Percentiles rank a stretch among this genome's conserved stretches.
Evolutionary conservation across 2,329 filamentous ascomycete genomes (phyloP).

Genomic region (Leptodontidium sp.): DNA sequence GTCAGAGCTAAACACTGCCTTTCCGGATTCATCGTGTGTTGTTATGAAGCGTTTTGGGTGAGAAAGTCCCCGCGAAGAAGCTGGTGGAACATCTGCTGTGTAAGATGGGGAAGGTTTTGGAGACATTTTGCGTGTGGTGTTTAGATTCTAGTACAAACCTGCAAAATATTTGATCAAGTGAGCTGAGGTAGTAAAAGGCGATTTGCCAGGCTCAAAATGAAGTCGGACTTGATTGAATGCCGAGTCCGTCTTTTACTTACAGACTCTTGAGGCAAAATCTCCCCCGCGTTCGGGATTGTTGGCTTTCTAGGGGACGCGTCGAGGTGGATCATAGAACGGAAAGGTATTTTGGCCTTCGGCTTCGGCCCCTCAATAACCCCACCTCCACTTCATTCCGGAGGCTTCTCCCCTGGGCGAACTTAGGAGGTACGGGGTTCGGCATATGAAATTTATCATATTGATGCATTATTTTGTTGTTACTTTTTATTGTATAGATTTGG

Average conservation of each 20-base stretch:
- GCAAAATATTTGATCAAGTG: neutral
- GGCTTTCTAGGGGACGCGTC: neutral
- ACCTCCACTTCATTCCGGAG: neutral
- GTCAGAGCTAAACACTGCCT: slow-evolving; percentile 32
- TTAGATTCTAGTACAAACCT: neutral
- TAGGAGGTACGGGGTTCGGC: slow-evolving; percentile 1
- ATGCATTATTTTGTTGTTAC: neutral
- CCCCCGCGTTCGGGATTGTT: slow-evolving; percentile 1
- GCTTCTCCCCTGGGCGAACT: neutral
- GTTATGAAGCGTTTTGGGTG: slow-evolving; percentile 36
- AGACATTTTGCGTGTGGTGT: neutral
- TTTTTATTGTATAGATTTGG: neutral
- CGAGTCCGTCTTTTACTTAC: neutral
- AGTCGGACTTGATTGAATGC: neutral
- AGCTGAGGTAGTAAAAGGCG: too few species aligned
- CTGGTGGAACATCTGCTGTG: neutral
- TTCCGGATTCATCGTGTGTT: slow-evolving; percentile 36
- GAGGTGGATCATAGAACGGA: neutral
- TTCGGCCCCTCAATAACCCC: slow-evolving; percentile 4
- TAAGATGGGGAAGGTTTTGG: slow-evolving; percentile 11
- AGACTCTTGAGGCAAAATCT: too few species aligned
- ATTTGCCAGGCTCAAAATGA: neutral
- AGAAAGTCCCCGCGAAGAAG: slow-evolving; percentile 18
- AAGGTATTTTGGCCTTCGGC: neutral
- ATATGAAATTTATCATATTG: neutral